Base-by-base conservation (phyloP, 345 rosid species). In the Gossypium turneri region DNA sequence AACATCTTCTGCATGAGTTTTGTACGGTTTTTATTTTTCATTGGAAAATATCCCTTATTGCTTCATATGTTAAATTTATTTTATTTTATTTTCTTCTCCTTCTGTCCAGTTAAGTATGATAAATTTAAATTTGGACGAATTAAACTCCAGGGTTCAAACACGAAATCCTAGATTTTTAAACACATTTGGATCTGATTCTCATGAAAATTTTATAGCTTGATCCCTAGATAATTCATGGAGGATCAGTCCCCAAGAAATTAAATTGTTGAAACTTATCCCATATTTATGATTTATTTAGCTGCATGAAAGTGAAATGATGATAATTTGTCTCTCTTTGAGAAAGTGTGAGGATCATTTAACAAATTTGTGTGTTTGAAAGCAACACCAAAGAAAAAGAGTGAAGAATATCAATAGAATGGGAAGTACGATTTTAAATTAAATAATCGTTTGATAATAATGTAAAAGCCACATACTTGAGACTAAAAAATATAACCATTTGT, bases 151-250 rank as follows among this genome's bases (percentile, higher is more conserved):
- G 63, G 71, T 43, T 77, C 62, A 70, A 71, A 52, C 66, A 13
- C 58, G 10, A 65, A 72, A 72, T 56, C 67, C 73, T 17, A 78
- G 43, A 53, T 20, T 51, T 38, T 34, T 71, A n/a, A 59, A 66
- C 60, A 10, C 72, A 48, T 66, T 55, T 57, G 77, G 76, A 78
- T 78, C 76, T 73, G 76, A 66, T 56, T 71, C 53, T 69, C 74
- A 47, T 67, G 38, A 38, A 25, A 27, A 25, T 25, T 47, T 16
- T 59, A 51, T 50, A 51, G 25, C 67, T 38, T 25, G 69, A 7
- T 52, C 41, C 68, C 60, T 38, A 17, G 48, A 25, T 70, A 59
- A 44, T 4, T 34, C 7, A 34, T 34, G 41, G 73, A 51, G 60
- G 57, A 72, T 53, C 56, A 41, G 17, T 43, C 44, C 47, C 73